A percentile compares a stretch with the other conserved stretches of the same genome.
Conservation (phyloP, 805 yeast species). For the Wickerhamiella cacticola region DNA sequence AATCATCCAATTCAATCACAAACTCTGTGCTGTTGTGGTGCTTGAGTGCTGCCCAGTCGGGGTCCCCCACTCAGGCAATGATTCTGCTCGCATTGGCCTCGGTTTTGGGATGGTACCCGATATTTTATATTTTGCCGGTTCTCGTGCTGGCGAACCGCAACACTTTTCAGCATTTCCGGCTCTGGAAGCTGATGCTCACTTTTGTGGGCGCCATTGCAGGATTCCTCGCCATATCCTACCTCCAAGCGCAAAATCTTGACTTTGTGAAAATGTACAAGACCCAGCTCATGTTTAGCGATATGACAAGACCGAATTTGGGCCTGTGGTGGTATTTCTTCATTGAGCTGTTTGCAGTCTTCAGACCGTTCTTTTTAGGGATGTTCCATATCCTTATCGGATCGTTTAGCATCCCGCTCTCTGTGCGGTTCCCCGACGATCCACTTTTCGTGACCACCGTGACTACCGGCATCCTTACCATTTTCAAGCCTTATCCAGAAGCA, state of each 20-base stretch:
- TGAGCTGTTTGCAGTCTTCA: constrained; percentile 85
- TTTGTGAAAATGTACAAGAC: constrained; percentile 49
- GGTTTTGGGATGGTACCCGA: constrained; percentile 51
- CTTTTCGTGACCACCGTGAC: constrained; percentile 42
- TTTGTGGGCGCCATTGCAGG: constrained; percentile 17
- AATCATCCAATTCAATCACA: constrained; percentile 52
- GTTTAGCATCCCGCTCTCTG: constrained; percentile 60
- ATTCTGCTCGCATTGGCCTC: constrained; percentile 48
- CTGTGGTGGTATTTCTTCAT: constrained; percentile 98
- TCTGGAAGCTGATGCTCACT: constrained; percentile 13
- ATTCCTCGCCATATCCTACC: constrained; percentile 22
- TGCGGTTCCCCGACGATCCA: constrained; percentile 51
- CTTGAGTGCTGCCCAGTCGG: constrained; percentile 35
- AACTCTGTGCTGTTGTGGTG: constrained; percentile 44
- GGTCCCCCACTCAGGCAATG: constrained; percentile 36
- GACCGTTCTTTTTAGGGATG: constrained; percentile 67
- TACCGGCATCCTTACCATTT: constrained; percentile 45
- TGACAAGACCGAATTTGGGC: constrained; percentile 73
- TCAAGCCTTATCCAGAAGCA: constrained; percentile 76
- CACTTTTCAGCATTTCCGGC: constrained; percentile 7
- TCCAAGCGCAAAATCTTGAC: constrained; percentile 26
- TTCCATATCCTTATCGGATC: constrained; percentile 64
- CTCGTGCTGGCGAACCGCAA: constrained; percentile 13
- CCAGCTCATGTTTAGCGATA: constrained; percentile 46
- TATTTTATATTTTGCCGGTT: constrained; percentile 34